Evolutionary conservation across 352 stramenopile genomes (phyloP), one percentile per base, ranked within the genome.

Genomic region (Thalassiosira hispida): DNA sequence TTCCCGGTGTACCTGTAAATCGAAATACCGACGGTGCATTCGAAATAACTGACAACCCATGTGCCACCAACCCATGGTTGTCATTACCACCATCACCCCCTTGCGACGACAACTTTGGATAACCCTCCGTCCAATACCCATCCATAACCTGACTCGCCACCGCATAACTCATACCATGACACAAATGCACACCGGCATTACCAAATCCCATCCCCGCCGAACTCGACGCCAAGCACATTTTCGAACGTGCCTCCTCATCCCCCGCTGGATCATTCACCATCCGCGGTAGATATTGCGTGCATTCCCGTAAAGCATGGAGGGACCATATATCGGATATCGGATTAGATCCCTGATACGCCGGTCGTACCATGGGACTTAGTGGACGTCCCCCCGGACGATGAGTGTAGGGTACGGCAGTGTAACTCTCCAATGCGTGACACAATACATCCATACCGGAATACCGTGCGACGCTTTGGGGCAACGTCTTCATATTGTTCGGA

Each of bases 381-480:
- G 85, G 85, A 49, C 71, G 64, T 31, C 70, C 70, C 33, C 70
- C 52, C 0, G 82, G 79, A 27, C 85, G 67, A 20, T 67, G 56
- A n/a, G 72, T 73, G 49, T 78, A 90, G 12, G 79, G 75, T 22
- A 91, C 29, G 8, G 85, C 85, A 29, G 85, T 91, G 52, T 85
- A 91, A 47, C 75, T 87, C 67, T 91, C 85, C 35, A 91, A 63
- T 1, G 85, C 81, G 60, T 91, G 85, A 51, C 85, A 91, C 12
- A 91, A 62, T 14, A 91, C 85, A 61, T 91, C 85, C 55, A 91
- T 74, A 8, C 85, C 85, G 12, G 79, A 85, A 66, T 88, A 91
- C 18, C 63, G 82, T 18, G 85, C 85, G 0, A 91, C 85, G 16
- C 44, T 46, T 16, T 53, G 35, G 22, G 82, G 75, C 16, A 90